These are phyloP conservation scores for Truncatella angustata DNA, from an alignment of 2,329 filamentous ascomycete species.

Conservation along the genomic window DNA sequence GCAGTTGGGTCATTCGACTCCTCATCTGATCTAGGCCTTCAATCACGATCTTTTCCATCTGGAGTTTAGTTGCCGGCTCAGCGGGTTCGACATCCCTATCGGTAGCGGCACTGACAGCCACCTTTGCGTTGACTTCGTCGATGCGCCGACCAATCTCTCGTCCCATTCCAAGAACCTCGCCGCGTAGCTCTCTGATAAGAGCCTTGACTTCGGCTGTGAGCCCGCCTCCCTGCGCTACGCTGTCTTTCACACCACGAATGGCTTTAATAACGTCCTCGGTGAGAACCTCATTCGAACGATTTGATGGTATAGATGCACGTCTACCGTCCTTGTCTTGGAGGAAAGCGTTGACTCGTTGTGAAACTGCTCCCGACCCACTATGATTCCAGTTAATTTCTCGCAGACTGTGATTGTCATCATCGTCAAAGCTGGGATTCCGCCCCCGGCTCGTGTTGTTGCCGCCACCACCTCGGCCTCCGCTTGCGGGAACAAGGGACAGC, in stretches of 20 bases:
- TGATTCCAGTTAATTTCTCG: conserved; percentile 33
- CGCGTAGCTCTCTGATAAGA: conserved; percentile 82
- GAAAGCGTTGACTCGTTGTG: conserved; percentile 41
- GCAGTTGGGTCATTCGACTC: conserved; percentile 76
- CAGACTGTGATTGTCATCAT: conserved; percentile 25
- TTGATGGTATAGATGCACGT: conserved; percentile 42
- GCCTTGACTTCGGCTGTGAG: conserved; percentile 91
- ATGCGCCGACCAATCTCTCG: conserved; percentile 83
- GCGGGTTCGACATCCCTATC: too few species aligned
- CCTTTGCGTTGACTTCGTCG: conserved; percentile 57
- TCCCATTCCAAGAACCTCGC: conserved; percentile 93
- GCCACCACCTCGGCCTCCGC: conserved; percentile 20
- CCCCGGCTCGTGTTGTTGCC: conserved; percentile 26
- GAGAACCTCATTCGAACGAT: conserved; percentile 54
- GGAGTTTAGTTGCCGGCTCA: conserved; percentile 60
- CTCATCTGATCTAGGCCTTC: conserved; percentile 80
- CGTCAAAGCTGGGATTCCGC: conserved; percentile 42
- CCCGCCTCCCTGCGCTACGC: conserved; percentile 82
- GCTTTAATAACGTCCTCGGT: conserved; percentile 80
- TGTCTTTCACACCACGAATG: conserved; percentile 86
- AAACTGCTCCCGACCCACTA: conserved; percentile 30
- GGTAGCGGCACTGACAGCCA: conserved; percentile 14
- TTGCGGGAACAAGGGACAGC: conserved; percentile 37
- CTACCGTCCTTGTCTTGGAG: conserved; percentile 41
- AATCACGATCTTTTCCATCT: conserved; percentile 75